Evolutionary conservation across 73 alveolate genomes (phyloP).

Genomic region (Symbiodinium pilosum): DNA sequence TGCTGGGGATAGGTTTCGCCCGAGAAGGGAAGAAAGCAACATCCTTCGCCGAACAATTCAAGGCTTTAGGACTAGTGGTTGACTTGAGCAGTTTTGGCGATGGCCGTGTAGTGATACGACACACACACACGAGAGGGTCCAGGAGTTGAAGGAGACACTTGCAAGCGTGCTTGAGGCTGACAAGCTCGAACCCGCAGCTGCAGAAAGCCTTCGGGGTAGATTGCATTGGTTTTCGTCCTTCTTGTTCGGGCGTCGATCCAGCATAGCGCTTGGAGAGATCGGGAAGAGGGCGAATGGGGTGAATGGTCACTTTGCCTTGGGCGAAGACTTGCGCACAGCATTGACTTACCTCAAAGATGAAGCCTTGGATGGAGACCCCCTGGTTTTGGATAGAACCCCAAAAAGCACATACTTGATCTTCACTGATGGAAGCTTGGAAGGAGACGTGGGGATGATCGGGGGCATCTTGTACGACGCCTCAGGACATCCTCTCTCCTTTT

Average conservation of each 20-base stretch:
- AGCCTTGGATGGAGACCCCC: background rate
- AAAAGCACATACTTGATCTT: background rate
- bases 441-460: background rate
- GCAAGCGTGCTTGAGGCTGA: background rate
- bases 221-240: background rate
- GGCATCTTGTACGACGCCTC: background rate
- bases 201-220: background rate
- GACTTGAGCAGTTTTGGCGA: background rate
- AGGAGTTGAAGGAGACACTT: background rate
- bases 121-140: background rate
- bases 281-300: background rate
- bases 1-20: background rate
- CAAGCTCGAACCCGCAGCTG: background rate
- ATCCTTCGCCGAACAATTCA: background rate
- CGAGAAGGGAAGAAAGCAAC: background rate
- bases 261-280: background rate
- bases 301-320: background rate
- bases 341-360: background rate
- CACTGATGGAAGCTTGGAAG: background rate
- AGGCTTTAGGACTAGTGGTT: background rate
- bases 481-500: background rate
- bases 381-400: too few relatives aligned
- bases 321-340: background rate
- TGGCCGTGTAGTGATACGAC: background rate
- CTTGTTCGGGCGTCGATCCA: background rate